A percentile compares a stretch with the other conserved stretches of the same genome.
Conservation (phyloP, 306 rosid species). For the Oemleria cerasiformis region DNA sequence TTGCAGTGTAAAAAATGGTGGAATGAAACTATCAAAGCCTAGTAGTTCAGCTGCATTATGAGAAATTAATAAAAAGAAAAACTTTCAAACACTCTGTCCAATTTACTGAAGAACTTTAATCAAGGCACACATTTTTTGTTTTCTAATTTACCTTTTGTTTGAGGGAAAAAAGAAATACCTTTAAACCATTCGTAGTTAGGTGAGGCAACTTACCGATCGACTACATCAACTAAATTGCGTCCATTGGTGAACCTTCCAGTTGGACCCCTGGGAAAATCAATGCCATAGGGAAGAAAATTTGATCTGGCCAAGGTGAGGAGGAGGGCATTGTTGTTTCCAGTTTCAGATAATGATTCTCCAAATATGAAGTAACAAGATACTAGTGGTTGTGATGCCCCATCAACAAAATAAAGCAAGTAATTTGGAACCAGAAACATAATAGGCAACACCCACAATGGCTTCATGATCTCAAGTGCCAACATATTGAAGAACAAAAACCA, state of each 20-base stretch:
- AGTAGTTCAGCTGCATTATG: constrained; percentile 55
- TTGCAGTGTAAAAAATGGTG: constrained; percentile 41
- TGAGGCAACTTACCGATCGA: no score
- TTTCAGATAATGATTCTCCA: constrained; percentile 53
- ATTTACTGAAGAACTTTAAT: no score
- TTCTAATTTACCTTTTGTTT: no score
- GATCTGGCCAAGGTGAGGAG: constrained; percentile 24
- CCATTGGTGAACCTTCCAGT: constrained; percentile 62
- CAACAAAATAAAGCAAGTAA: not conserved
- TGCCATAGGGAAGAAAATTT: constrained; percentile 53
- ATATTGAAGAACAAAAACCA: not conserved
- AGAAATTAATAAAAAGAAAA: no score
- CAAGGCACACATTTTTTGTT: no score
- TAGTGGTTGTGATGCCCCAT: constrained; percentile 16
- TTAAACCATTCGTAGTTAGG: no score
- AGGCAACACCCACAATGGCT: not conserved
- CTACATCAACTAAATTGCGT: constrained; percentile 31
- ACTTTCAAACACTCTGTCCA: no score
- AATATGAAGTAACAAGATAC: constrained; percentile 45
- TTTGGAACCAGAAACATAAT: not conserved
- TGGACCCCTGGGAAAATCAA: constrained; percentile 44
- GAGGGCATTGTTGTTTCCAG: constrained; percentile 55
- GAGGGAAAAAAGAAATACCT: no score
- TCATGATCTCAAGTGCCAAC: not conserved
- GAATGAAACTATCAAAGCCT: constrained; percentile 53